Evolutionary conservation across 306 rosid species (phyloP), one percentile per base, ranked within the genome.

Genomic region (Fragaria iinumae): DNA sequence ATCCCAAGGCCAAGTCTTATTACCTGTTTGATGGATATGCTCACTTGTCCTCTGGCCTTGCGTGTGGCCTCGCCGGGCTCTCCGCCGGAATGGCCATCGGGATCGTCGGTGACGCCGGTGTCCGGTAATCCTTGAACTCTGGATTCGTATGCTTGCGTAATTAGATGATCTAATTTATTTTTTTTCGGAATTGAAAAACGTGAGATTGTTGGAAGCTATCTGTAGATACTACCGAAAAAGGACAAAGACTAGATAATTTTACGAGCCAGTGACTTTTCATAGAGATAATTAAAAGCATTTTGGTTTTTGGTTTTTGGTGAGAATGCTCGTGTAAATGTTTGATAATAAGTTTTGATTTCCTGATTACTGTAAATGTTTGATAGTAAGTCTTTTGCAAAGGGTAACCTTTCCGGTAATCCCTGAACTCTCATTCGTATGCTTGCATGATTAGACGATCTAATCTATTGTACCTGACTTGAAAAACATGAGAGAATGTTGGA

Each of bases 1-100:
- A 91, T 79, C 96, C 96, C 0, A 91, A 91, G 81, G 96, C 96
- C 2, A 91, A 91, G 38, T 81, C 96, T 62, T 91, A 91, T 66
- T 87, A 91, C 45, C 82, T 89, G 18, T 89, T 91, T 80, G 96
- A 89, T 84, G 97, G 97, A 10, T 89, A 91, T 29, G 97, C 97
- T 0, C 97, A 91, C 72, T 80, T 91, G 77, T 91, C 97, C 11
- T 91, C 97, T 76, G 97, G 93, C 13, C 97, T 91, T 71, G 83
- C 93, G 47, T 89, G 93, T 81, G 97, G 97, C 23, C 97, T 89
- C 32, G 97, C 93, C 63, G 97, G 93, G 11, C 93, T 91, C 45
- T 88, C 93, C 11, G 93, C 96, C 11, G 93, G 96, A 6, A 91
- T 91, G 96, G 96, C 93, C 11, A 90, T 90, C 32, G 96, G 96